Conservation (phyloP, 2,329 filamentous ascomycete genomes). For the Fusarium pininemorale region DNA sequence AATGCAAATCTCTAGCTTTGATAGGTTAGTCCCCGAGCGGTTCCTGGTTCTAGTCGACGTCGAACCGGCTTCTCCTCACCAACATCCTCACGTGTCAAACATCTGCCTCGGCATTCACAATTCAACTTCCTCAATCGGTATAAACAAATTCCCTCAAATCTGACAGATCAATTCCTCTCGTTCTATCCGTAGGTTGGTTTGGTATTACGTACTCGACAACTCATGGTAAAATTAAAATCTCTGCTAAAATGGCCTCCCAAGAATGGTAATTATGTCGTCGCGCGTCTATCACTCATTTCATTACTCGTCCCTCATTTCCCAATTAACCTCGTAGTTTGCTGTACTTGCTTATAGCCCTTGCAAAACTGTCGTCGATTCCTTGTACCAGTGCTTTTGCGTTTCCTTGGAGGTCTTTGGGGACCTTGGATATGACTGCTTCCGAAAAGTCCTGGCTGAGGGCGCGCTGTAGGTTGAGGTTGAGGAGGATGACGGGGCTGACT, state of each 20-base stretch:
- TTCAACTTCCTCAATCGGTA: constrained; percentile 20
- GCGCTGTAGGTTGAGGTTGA: constrained; percentile 54
- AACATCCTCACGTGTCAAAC: constrained; percentile 16
- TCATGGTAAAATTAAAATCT: constrained; percentile 27
- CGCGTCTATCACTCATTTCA: constrained; percentile 11
- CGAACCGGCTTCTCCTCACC: constrained; percentile 6
- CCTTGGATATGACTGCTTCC: constrained; percentile 50
- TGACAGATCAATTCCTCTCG: constrained; percentile 1
- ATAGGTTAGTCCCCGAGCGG: not conserved
- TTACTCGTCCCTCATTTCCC: constrained; percentile 11
- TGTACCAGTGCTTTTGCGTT: constrained; percentile 49
- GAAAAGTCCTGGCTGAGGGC: constrained; percentile 52
- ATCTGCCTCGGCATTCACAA: constrained; percentile 14
- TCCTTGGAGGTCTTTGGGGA: constrained; percentile 47
- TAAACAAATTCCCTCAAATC: constrained; percentile 16
- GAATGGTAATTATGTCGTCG: constrained; percentile 27
- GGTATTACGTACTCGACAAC: constrained; percentile 13
- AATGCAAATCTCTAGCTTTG: not conserved
- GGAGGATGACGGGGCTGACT: constrained; percentile 53
- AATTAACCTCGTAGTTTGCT: constrained; percentile 20
- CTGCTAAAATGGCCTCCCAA: constrained; percentile 17
- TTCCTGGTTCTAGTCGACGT: constrained; percentile 1
- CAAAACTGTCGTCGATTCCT: constrained; percentile 52
- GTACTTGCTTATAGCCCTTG: constrained; percentile 49
- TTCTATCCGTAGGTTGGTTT: not conserved